These are phyloP conservation scores for Globisporangium cederbergense DNA, from an alignment of 352 stramenopile species.

Conservation along the genomic window DNA sequence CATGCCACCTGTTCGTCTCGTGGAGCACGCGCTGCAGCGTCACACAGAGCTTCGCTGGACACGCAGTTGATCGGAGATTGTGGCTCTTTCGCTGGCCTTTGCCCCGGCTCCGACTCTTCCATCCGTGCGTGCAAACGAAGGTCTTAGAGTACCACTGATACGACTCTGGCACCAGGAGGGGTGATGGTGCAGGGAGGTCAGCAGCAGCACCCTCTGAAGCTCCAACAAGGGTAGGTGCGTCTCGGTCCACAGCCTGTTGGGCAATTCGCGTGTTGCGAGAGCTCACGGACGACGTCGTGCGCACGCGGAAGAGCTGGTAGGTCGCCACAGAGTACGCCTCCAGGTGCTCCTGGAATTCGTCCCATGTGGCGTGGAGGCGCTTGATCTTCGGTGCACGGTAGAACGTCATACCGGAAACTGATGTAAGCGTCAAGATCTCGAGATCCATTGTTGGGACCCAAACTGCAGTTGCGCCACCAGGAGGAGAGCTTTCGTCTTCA, in stretches of 20 bases:
- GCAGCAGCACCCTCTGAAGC: background rate
- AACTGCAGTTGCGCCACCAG: background rate
- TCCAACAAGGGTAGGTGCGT: constrained; percentile 12
- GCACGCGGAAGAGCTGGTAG: constrained; percentile 68
- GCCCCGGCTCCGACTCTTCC: constrained; percentile 66
- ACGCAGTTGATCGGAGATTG: constrained; percentile 60
- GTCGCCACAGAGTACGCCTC: constrained; percentile 56
- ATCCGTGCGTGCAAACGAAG: constrained; percentile 74
- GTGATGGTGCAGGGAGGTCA: background rate
- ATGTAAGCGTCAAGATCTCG: constrained; percentile 20
- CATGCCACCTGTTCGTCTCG: constrained; percentile 39
- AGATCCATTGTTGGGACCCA: constrained; percentile 9
- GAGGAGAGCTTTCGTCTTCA: constrained; percentile 14
- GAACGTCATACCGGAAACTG: constrained; percentile 24
- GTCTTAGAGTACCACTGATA: constrained; percentile 83
- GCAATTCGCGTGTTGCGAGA: constrained; percentile 58
- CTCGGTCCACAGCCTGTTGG: constrained; percentile 36
- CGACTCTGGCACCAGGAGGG: constrained; percentile 42
- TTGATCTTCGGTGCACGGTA: constrained; percentile 53
- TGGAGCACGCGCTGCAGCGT: constrained; percentile 51
- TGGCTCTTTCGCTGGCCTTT: constrained; percentile 70
- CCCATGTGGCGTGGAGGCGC: constrained; percentile 47
- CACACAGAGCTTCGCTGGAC: constrained; percentile 63
- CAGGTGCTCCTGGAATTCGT: constrained; percentile 57
- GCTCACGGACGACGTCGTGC: constrained; percentile 68